Evolutionary conservation across 2,329 filamentous ascomycete species (phyloP).

Genomic region (Nothophaeocryptopus gaeumannii): DNA sequence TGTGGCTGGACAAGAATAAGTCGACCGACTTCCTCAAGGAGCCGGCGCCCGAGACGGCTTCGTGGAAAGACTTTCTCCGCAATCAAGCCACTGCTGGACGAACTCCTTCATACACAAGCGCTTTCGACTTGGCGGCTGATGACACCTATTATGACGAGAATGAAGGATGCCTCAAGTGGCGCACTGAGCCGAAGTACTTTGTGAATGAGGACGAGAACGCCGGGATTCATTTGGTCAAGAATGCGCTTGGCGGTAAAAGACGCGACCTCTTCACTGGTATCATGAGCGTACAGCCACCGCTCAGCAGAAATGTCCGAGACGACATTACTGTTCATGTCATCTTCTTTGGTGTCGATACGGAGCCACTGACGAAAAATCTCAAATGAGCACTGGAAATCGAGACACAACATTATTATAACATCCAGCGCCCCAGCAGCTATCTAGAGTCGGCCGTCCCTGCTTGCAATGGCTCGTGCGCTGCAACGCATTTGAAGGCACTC

Average conservation of each 20-base stretch:
- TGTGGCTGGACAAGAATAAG: constrained; percentile 51
- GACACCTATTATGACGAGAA: constrained; percentile 37
- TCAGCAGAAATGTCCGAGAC: constrained; percentile 44
- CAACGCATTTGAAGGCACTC: too few species aligned
- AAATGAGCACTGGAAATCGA: background rate
- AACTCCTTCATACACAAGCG: constrained; percentile 13
- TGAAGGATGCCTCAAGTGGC: constrained; percentile 41
- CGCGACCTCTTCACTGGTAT: constrained; percentile 41
- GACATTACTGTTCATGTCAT: constrained; percentile 54
- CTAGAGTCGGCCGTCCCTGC: too few species aligned
- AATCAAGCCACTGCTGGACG: constrained; percentile 1
- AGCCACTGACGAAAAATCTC: constrained; percentile 3
- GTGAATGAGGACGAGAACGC: constrained; percentile 52
- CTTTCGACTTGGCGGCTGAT: constrained; percentile 23
- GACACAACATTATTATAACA: too few species aligned
- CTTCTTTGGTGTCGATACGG: constrained; percentile 46
- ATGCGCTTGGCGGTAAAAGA: constrained; percentile 52
- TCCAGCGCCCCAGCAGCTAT: too few species aligned
- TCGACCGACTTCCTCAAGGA: constrained; percentile 25
- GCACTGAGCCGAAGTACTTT: constrained; percentile 44
- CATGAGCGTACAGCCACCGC: constrained; percentile 36
- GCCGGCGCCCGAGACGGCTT: background rate
- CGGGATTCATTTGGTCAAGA: constrained; percentile 52
- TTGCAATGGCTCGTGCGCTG: too few species aligned
- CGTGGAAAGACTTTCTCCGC: constrained; percentile 9